Evolutionary conservation across 306 rosid genomes (phyloP), one percentile per base, ranked within the genome.

Genomic region (Astragalus membranaceus): DNA sequence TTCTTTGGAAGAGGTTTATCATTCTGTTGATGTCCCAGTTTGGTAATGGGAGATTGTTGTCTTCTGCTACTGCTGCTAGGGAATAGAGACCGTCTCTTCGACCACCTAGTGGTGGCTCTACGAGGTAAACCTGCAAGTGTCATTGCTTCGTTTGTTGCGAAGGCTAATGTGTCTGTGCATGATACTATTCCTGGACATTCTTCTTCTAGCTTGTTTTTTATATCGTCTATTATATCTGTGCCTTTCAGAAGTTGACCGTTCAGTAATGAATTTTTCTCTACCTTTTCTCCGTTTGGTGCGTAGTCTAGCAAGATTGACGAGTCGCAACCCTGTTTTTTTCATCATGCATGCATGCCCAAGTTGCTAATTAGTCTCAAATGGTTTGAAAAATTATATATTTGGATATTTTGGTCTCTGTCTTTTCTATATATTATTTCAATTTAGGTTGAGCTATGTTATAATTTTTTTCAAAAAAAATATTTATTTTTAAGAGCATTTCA

Each of bases 281-380:
- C 87, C 0, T 48, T 55, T 0, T 80, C 83, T 0, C 79, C 76
- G 0, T 56, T 6, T 6, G 59, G 76, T 2, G 81, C 12, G 8
- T 39, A 15, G 62, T 89, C 98, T 72, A 92, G 62, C 81, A 92
- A 70, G 55, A 89, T 4, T 2, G 98, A 92, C 6, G 88, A 90
- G 76, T 89, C 98, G 29, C 98, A 92, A 2, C 96, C 98, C 98
- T 92, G 78, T 47, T 65, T 37, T 37, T 59, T 12, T 0, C 26
- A 64, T 46, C 26, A 64, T 64, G 12, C 8, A 35, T 35, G 52
- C 53, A 14, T 20, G 12, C 3, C 3, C 1, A 26, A 26, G 30
- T 26, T 26, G 30, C 30, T 26, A 1, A 26, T 1, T 26, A 26
- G 1, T 26, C 3, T 2, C 30, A 26, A 26, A 26, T 26, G 30